These are phyloP conservation scores for Sporisorium iseilematis-ciliati DNA, from an alignment of 1,284 basidiomycete genomes.

Conservation along the genomic window DNA sequence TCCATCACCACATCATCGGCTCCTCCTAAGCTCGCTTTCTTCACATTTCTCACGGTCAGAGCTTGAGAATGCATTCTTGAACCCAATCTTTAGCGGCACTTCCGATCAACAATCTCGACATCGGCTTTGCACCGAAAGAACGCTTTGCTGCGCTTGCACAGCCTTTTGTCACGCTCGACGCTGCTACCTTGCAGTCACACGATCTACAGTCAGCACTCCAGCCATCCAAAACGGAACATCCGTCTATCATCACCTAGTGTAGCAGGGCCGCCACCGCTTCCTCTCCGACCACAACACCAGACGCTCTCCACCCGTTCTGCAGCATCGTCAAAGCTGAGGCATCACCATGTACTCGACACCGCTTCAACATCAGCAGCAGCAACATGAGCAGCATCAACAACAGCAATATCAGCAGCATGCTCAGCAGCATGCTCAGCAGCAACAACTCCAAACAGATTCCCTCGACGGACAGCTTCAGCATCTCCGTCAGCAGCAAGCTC, in stretches of 20 bases:
- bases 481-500: slow-evolving; percentile 37
- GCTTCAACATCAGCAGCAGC: slow-evolving; percentile 12
- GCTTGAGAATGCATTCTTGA: neutral
- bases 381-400: slow-evolving; percentile 27
- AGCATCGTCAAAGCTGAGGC: neutral
- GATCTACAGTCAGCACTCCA: neutral
- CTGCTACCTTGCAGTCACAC: neutral
- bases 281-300: neutral
- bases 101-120: neutral
- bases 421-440: slow-evolving; percentile 16
- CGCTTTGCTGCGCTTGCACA: slow-evolving; percentile 3
- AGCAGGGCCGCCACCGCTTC: neutral
- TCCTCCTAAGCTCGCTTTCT: neutral
- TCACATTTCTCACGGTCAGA: neutral
- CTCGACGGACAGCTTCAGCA: slow-evolving; percentile 23
- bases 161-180: neutral
- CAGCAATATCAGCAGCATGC: slow-evolving; percentile 22
- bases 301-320: too few relatives aligned
- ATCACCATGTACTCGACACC: slow-evolving; percentile 15
- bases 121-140: neutral
- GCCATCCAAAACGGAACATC: neutral
- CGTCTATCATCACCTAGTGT: too few relatives aligned
- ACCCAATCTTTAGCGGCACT: neutral
- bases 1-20: slow-evolving; percentile 1
- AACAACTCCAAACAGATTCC: slow-evolving; percentile 17